Evolutionary conservation across 2,329 filamentous ascomycete species (phyloP).

Genomic region (Ceratocystis cacaofunesta): DNA sequence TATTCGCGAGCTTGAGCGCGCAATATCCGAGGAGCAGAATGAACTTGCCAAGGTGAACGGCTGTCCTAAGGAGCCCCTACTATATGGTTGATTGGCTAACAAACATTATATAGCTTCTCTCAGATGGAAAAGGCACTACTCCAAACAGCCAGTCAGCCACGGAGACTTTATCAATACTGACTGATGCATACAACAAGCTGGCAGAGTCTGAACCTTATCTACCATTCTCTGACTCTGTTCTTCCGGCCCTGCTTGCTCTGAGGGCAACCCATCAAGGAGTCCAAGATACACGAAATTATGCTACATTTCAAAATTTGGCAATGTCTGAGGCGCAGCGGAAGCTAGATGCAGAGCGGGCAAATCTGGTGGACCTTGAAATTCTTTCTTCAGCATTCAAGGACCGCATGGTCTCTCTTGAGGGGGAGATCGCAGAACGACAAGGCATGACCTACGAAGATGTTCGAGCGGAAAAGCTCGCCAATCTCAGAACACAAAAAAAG

Average conservation of each 20-base stretch:
- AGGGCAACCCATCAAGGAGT: slow-evolving; percentile 51
- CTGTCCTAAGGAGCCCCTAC: not conserved
- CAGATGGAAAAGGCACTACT: slow-evolving; percentile 10
- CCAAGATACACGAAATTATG: slow-evolving; percentile 46
- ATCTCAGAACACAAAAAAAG: slow-evolving; percentile 44
- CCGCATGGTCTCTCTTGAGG: slow-evolving; percentile 44
- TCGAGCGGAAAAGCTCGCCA: slow-evolving; percentile 45
- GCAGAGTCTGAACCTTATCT: slow-evolving; percentile 48
- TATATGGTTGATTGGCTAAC: not conserved
- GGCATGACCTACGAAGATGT: slow-evolving; percentile 46
- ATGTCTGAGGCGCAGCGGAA: slow-evolving; percentile 31
- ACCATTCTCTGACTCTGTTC: slow-evolving; percentile 48
- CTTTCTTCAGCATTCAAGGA: slow-evolving; percentile 38
- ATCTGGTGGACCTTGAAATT: slow-evolving; percentile 39
- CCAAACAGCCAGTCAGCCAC: slow-evolving; percentile 10
- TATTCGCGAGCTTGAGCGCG: slow-evolving; percentile 47
- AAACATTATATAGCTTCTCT: slow-evolving; percentile 19
- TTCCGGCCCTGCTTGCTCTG: slow-evolving; percentile 58
- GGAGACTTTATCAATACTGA: slow-evolving; percentile 36
- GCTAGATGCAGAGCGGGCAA: slow-evolving; percentile 36
- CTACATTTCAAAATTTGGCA: slow-evolving; percentile 31
- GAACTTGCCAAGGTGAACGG: slow-evolving; percentile 32
- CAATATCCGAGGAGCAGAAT: slow-evolving; percentile 39
- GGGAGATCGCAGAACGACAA: slow-evolving; percentile 40
- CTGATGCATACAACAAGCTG: slow-evolving; percentile 50